Conservation (phyloP, 2,329 filamentous ascomycete species). For the Fusarium algeriense region DNA sequence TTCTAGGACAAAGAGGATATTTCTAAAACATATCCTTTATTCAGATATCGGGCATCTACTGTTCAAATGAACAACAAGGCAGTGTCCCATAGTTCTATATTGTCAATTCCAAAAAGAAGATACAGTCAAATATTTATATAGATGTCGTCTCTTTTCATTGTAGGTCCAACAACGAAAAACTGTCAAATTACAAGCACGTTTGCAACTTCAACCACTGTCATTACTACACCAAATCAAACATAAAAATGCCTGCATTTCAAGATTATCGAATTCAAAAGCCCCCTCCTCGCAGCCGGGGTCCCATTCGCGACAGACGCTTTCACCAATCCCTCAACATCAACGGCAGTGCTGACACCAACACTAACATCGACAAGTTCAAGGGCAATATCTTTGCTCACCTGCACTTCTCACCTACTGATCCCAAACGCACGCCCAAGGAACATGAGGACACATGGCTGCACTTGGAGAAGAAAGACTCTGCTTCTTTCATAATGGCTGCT, state of each 20-base stretch:
- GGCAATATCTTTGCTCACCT: slow-evolving; percentile 5
- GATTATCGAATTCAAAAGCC: neutral
- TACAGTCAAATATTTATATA: neutral
- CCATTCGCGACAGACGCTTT: neutral
- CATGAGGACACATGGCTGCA: neutral
- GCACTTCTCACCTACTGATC: neutral
- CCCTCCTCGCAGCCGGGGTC: neutral
- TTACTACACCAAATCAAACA: neutral
- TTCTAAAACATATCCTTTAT: neutral
- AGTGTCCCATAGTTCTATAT: neutral
- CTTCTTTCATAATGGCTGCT: neutral
- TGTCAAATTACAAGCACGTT: neutral
- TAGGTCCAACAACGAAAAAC: too few species aligned
- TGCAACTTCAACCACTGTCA: neutral
- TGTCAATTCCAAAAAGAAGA: neutral
- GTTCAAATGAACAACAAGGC: neutral
- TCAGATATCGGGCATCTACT: neutral
- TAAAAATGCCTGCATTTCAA: neutral
- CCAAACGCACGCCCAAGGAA: neutral
- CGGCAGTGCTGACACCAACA: neutral
- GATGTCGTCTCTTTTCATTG: neutral
- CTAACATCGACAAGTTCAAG: neutral
- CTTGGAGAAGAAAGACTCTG: slow-evolving; percentile 6
- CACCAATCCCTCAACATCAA: neutral
- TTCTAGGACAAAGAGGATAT: neutral